phyloP scores from a whole-genome alignment of 2,329 filamentous ascomycete genomes.

The Sporothrix pseudoabietina region DNA sequence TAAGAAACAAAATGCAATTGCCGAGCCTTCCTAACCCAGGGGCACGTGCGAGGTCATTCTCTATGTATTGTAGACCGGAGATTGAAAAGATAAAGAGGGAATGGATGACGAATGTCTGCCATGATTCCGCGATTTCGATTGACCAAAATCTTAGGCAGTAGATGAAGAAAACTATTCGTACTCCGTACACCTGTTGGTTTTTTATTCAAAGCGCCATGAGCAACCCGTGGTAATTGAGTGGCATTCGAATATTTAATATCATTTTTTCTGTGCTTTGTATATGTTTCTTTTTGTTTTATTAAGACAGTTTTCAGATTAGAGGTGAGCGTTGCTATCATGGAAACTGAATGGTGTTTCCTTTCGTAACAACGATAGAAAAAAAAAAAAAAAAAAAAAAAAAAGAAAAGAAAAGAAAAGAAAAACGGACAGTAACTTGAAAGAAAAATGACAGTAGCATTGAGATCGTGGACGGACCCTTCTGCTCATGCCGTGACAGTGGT shows the following conservation, averaged over 20 bases:
- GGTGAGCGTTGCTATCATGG: too few species aligned
- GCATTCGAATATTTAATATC: too few species aligned
- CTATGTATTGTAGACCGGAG: background rate
- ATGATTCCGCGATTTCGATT: background rate
- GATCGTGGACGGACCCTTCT: background rate
- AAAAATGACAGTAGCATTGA: background rate
- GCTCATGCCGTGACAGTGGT: background rate
- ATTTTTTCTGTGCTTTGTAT: background rate
- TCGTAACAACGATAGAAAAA: background rate
- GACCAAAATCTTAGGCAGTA: background rate
- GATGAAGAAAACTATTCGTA: too few species aligned
- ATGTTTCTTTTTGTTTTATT: too few species aligned
- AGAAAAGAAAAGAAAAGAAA: too few species aligned
- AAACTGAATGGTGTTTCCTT: background rate
- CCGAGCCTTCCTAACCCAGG: constrained; percentile 1
- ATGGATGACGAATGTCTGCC: background rate
- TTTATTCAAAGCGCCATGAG: background rate
- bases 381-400: too few species aligned
- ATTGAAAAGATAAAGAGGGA: background rate
- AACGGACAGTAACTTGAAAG: background rate
- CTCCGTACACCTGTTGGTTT: background rate
- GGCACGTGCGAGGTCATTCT: background rate
- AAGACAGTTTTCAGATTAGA: too few species aligned
- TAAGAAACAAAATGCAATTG: background rate
- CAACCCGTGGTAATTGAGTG: too few species aligned